Evolutionary conservation across 164 flowering plant genomes (phyloP).

Genomic region (Piper betle): DNA sequence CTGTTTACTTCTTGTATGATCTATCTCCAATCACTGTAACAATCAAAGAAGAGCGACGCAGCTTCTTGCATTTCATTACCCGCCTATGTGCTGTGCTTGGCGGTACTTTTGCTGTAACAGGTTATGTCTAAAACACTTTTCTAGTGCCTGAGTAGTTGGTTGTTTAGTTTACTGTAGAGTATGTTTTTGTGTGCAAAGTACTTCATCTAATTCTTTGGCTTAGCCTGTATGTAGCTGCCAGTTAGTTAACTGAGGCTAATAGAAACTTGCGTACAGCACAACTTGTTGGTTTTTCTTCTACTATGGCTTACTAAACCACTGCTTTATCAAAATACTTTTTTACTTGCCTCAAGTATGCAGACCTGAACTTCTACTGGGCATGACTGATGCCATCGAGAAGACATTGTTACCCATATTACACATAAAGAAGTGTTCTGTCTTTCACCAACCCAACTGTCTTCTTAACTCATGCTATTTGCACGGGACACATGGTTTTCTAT

Average conservation of each 20-base stretch:
- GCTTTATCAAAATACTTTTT: too few relatives aligned
- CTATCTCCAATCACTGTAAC: slow-evolving; percentile 96
- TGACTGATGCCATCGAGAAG: too few relatives aligned
- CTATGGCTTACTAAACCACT: background rate
- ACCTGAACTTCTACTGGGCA: too few relatives aligned
- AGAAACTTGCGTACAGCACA: too few relatives aligned
- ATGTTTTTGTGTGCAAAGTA: background rate
- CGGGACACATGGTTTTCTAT: background rate
- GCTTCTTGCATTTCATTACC: slow-evolving; percentile 93
- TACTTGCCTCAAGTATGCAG: too few relatives aligned
- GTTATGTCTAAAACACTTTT: slow-evolving; percentile 16
- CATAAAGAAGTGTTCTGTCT: too few relatives aligned
- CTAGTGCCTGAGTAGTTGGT: background rate
- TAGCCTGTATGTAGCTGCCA: background rate
- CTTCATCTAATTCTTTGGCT: background rate
- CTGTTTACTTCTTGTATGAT: slow-evolving; percentile 96
- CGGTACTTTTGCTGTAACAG: slow-evolving; percentile 97
- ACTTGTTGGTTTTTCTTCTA: background rate
- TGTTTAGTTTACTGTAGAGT: background rate
- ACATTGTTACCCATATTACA: too few relatives aligned
- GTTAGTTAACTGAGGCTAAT: background rate
- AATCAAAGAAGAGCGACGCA: slow-evolving; percentile 86
- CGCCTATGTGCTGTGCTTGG: slow-evolving; percentile 97
- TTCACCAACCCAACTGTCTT: too few relatives aligned
- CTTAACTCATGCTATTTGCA: too few relatives aligned